Evolutionary conservation across 805 yeast genomes (phyloP).

Genomic region (Metschnikowia lunata): DNA sequence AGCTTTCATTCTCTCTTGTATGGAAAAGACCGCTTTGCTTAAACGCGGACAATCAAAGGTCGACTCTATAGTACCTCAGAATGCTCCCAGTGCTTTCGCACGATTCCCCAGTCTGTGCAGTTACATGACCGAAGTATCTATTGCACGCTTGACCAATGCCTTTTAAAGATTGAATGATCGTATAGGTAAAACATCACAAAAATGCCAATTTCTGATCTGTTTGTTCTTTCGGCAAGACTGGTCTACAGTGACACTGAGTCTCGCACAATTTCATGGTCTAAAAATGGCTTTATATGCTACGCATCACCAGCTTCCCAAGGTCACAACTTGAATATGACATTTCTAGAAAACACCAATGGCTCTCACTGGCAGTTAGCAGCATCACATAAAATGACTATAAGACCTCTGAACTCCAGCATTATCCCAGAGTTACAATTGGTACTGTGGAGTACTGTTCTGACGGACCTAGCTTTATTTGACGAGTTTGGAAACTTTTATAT

Average conservation of each 20-base stretch:
- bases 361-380: slow-evolving; percentile 71
- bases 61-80: too few species aligned
- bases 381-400: slow-evolving; percentile 38
- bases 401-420: slow-evolving; percentile 22
- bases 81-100: too few species aligned
- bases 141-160: too few species aligned
- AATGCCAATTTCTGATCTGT: slow-evolving; percentile 2
- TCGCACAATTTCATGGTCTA: slow-evolving; percentile 63
- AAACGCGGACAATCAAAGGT: too few species aligned
- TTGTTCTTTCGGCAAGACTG: too few species aligned
- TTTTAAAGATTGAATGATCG: too few species aligned
- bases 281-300: slow-evolving; percentile 80
- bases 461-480: slow-evolving; percentile 80
- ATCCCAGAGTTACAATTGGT: slow-evolving; percentile 41
- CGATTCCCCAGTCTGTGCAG: too few species aligned
- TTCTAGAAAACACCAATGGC: slow-evolving; percentile 73
- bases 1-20: too few species aligned
- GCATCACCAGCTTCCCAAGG: slow-evolving; percentile 32
- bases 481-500: slow-evolving; percentile 54
- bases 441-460: slow-evolving; percentile 74
- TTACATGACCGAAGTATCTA: too few species aligned
- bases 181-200: not conserved
- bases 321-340: slow-evolving; percentile 52
- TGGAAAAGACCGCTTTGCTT: too few species aligned
- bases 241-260: not conserved